These are phyloP conservation scores for Ganoderma resinaceum DNA, from an alignment of 1,284 basidiomycete genomes.

Conservation along the genomic window DNA sequence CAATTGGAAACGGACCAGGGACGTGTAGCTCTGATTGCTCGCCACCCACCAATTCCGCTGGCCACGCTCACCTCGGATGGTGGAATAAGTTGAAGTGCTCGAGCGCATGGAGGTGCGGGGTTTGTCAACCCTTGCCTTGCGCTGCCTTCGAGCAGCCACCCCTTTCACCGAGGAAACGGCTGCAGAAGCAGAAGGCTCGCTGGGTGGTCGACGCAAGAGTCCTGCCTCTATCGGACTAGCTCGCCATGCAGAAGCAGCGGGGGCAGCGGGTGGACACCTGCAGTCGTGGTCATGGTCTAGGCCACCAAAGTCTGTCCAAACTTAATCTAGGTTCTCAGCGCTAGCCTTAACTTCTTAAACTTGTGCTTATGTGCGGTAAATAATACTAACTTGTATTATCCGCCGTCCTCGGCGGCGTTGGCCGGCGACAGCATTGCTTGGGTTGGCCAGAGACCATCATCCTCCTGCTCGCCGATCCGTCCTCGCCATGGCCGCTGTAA, in stretches of 20 bases:
- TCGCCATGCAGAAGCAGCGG: background rate
- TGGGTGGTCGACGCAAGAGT: background rate
- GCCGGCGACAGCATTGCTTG: conserved; percentile 4
- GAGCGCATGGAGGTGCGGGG: background rate
- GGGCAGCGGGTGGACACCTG: background rate
- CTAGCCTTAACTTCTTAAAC: background rate
- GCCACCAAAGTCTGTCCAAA: conserved; percentile 16
- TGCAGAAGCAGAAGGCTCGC: background rate
- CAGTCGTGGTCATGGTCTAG: background rate
- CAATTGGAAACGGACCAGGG: conserved; percentile 13
- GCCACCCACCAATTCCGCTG: background rate
- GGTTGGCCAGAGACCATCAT: conserved; percentile 24
- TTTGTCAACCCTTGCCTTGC: background rate
- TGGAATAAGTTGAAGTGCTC: background rate
- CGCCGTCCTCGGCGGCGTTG: background rate
- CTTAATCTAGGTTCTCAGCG: background rate
- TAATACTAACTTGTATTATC: background rate
- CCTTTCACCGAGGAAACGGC: conserved; percentile 13
- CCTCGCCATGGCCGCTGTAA: conserved; percentile 53
- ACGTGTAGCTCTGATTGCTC: conserved; percentile 14
- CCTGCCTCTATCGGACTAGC: background rate
- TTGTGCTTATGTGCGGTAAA: background rate
- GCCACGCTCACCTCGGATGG: background rate
- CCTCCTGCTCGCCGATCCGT: conserved; percentile 11
- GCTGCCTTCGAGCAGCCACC: background rate